A percentile compares a stretch with the other conserved stretches of the same genome.
Conservation (phyloP, 805 yeast genomes). For the Saccharomycopsis sp. region DNA sequence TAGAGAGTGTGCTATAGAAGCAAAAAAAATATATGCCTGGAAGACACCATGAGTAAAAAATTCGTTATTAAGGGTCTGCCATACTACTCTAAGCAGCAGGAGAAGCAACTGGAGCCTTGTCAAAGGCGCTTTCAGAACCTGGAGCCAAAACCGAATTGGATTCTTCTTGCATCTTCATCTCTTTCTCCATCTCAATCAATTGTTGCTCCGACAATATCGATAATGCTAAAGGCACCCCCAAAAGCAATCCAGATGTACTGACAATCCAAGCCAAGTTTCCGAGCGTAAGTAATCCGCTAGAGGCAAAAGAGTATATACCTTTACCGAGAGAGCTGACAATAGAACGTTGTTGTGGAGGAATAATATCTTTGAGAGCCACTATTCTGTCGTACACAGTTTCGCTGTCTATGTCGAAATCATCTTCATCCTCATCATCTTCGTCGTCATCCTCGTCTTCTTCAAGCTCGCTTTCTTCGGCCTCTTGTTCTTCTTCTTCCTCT, state of each 20-base stretch:
- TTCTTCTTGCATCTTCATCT: constrained; percentile 73
- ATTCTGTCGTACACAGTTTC: constrained; percentile 86
- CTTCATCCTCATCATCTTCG: constrained; percentile 42
- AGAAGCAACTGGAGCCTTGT: constrained; percentile 31
- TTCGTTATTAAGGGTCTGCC: neutral
- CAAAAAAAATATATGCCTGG: neutral
- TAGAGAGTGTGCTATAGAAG: neutral
- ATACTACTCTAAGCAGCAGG: constrained; percentile 23
- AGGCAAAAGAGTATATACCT: constrained; percentile 34
- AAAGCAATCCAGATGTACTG: constrained; percentile 73
- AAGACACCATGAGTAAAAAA: neutral
- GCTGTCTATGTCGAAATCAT: constrained; percentile 66
- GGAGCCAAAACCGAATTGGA: constrained; percentile 70
- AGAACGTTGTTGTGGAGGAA: constrained; percentile 81
- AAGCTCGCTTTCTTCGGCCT: constrained; percentile 30
- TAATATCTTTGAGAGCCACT: constrained; percentile 83
- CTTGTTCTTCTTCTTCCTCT: constrained; percentile 34
- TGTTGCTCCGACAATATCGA: constrained; percentile 91
- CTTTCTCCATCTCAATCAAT: constrained; percentile 89
- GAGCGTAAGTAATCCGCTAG: constrained; percentile 46
- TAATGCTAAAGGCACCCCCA: constrained; percentile 89
- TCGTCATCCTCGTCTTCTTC: constrained; percentile 42
- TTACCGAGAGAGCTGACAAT: constrained; percentile 32
- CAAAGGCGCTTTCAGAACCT: constrained; percentile 37
- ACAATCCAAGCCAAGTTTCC: constrained; percentile 81